Evolutionary conservation across 2,329 filamentous ascomycete species (phyloP).

Genomic region (Aureobasidium sp.): DNA sequence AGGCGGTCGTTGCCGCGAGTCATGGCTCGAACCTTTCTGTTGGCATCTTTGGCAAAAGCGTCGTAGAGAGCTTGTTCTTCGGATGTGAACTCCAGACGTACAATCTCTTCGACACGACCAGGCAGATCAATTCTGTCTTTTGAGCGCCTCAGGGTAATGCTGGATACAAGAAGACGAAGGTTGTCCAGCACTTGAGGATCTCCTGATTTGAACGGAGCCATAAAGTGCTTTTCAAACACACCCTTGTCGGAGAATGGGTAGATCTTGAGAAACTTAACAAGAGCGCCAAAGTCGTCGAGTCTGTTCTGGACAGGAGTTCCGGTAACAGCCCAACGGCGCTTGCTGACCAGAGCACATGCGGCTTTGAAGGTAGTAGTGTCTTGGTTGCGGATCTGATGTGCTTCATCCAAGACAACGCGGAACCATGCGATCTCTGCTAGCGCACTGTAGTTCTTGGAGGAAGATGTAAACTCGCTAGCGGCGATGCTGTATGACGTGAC

Average conservation of each 20-base stretch:
- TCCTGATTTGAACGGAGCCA: slow-evolving; percentile 78
- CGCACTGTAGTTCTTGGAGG: slow-evolving; percentile 47
- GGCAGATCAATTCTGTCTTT: slow-evolving; percentile 89
- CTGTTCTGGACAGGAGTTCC: slow-evolving; percentile 94
- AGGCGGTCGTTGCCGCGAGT: slow-evolving; percentile 46
- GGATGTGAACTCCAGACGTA: slow-evolving; percentile 66
- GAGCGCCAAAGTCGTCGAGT: slow-evolving; percentile 78
- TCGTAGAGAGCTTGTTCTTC: slow-evolving; percentile 75
- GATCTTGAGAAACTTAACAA: slow-evolving; percentile 78
- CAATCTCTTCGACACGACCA: slow-evolving; percentile 62
- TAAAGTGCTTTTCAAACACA: slow-evolving; percentile 72
- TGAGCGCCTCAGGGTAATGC: slow-evolving; percentile 82
- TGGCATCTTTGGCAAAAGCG: slow-evolving; percentile 73
- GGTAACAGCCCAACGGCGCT: slow-evolving; percentile 92
- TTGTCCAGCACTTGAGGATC: slow-evolving; percentile 79
- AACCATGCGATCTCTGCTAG: slow-evolving; percentile 83
- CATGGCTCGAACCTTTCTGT: slow-evolving; percentile 71
- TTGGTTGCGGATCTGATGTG: slow-evolving; percentile 86
- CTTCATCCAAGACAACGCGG: slow-evolving; percentile 87
- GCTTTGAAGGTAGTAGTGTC: slow-evolving; percentile 76
- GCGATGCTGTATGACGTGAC: slow-evolving; percentile 91
- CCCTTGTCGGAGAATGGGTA: slow-evolving; percentile 74
- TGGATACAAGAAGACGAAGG: slow-evolving; percentile 82
- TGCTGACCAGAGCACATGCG: slow-evolving; percentile 69
- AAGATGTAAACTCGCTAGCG: slow-evolving; percentile 54